These are phyloP conservation scores for Tricholoma flavovirens DNA, from an alignment of 768 basidiomycete species.

Conservation along the genomic window DNA sequence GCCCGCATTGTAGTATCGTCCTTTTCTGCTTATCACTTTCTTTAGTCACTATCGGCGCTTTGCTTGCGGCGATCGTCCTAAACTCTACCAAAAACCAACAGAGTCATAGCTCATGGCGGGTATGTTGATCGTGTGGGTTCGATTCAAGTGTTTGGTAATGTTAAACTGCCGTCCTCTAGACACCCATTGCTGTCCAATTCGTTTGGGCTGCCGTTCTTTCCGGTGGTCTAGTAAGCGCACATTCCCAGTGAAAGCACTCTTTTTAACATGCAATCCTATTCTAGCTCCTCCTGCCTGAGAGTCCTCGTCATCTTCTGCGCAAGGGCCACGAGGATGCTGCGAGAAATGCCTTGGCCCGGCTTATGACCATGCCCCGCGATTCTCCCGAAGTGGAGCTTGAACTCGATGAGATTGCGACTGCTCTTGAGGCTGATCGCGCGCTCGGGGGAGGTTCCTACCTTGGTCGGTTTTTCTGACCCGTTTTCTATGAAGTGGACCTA, in stretches of 20 bases:
- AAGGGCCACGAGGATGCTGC: conserved; percentile 57
- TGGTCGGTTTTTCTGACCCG: conserved; percentile 6
- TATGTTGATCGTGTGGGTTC: neutral
- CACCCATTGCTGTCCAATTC: conserved; percentile 71
- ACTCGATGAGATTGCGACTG: conserved; percentile 41
- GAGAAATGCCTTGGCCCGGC: conserved; percentile 51
- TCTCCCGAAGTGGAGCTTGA: conserved; percentile 49
- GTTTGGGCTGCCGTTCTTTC: conserved; percentile 71
- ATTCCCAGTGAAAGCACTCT: neutral
- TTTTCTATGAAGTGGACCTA: neutral
- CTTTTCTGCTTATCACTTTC: conserved; percentile 30
- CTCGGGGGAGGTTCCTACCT: conserved; percentile 57
- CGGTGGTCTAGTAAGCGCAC: conserved; percentile 44
- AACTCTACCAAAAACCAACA: conserved; percentile 53
- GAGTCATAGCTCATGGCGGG: conserved; percentile 44
- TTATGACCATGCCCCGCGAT: conserved; percentile 47
- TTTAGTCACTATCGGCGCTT: conserved; percentile 66
- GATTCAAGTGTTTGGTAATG: neutral
- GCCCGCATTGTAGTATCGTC: neutral
- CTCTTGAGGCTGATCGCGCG: conserved; percentile 57
- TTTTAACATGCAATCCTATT: neutral
- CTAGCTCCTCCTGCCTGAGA: conserved; percentile 26
- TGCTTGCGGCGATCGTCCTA: conserved; percentile 65
- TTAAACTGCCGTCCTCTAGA: neutral
- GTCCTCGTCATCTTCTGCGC: conserved; percentile 77